Conservation (phyloP, 1,284 basidiomycete species). For the Hortiboletus rubellus region DNA sequence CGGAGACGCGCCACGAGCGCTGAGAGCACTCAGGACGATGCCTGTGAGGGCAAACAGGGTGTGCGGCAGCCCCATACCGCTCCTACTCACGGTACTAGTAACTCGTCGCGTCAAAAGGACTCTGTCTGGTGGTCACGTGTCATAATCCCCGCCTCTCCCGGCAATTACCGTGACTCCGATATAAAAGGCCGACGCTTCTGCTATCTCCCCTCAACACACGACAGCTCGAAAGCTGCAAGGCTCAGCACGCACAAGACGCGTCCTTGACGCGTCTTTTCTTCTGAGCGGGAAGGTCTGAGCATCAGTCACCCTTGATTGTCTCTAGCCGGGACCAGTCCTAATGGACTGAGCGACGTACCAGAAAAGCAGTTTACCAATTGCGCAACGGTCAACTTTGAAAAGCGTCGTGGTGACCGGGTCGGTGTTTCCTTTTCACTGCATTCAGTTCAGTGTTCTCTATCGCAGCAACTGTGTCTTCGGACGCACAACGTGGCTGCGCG, state of each 20-base stretch:
- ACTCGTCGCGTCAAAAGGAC: slow-evolving; percentile 7
- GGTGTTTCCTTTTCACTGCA: slow-evolving; percentile 5
- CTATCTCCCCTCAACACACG: slow-evolving; percentile 13
- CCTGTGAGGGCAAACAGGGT: slow-evolving; percentile 21
- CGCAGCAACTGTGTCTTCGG: slow-evolving; percentile 22
- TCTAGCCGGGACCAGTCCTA: slow-evolving; percentile 50
- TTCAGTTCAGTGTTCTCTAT: slow-evolving; percentile 18
- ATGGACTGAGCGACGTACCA: slow-evolving; percentile 51
- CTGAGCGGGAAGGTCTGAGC: slow-evolving; percentile 68
- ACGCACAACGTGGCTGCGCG: slow-evolving; percentile 12
- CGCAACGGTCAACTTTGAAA: slow-evolving; percentile 33
- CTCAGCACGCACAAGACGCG: slow-evolving; percentile 47
- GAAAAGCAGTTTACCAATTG: slow-evolving; percentile 40
- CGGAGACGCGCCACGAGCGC: slow-evolving; percentile 46
- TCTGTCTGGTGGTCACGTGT: slow-evolving; percentile 25
- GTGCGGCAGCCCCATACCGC: slow-evolving; percentile 19
- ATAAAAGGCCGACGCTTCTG: slow-evolving; percentile 8
- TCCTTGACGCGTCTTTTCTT: slow-evolving; percentile 30
- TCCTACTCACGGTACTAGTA: neutral
- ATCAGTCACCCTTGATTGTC: slow-evolving; percentile 51
- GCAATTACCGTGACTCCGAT: slow-evolving; percentile 23
- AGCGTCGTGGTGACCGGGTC: slow-evolving; percentile 37
- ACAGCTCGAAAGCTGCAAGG: slow-evolving; percentile 55
- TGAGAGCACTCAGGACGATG: slow-evolving; percentile 19
- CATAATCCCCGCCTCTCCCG: neutral